These are phyloP conservation scores for Fraxinus greggii DNA, from an alignment of 305 asterid species.

Conservation along the genomic window DNA sequence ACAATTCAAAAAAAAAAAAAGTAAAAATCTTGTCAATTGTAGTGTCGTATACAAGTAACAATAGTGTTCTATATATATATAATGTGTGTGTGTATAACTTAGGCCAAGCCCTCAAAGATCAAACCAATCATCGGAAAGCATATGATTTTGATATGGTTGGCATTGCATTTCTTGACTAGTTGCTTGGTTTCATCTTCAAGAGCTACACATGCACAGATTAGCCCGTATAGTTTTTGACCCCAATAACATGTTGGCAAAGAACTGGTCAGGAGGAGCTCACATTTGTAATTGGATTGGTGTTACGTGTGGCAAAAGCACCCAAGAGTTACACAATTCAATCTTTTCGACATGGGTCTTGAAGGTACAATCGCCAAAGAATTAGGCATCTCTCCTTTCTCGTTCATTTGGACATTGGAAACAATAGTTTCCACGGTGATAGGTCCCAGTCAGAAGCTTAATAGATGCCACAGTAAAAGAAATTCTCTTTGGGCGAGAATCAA, in stretches of 20 bases:
- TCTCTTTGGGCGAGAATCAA: too few relatives aligned
- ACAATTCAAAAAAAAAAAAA: too few relatives aligned
- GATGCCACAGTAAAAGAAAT: too few relatives aligned
- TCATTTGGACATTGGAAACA: not conserved
- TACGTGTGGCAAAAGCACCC: not conserved
- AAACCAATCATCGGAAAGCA: not conserved
- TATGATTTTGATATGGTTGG: not conserved
- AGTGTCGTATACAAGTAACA: not conserved
- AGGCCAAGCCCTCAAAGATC: not conserved
- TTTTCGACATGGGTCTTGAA: not conserved
- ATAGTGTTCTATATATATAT: not conserved
- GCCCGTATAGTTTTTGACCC: not conserved
- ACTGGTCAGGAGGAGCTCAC: not conserved
- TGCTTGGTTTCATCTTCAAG: not conserved
- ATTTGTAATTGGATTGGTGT: not conserved
- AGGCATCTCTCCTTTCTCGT: not conserved
- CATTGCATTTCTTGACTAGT: not conserved
- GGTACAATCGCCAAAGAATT: not conserved
- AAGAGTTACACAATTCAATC: not conserved
- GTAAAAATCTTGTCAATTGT: too few relatives aligned
- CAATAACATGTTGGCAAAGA: not conserved
- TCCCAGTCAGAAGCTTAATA: too few relatives aligned
- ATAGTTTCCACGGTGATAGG: not conserved
- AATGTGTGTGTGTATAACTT: not conserved
- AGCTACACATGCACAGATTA: not conserved